These are phyloP conservation scores for Globisporangium lucens DNA, from an alignment of 352 stramenopile species.

Conservation along the genomic window DNA sequence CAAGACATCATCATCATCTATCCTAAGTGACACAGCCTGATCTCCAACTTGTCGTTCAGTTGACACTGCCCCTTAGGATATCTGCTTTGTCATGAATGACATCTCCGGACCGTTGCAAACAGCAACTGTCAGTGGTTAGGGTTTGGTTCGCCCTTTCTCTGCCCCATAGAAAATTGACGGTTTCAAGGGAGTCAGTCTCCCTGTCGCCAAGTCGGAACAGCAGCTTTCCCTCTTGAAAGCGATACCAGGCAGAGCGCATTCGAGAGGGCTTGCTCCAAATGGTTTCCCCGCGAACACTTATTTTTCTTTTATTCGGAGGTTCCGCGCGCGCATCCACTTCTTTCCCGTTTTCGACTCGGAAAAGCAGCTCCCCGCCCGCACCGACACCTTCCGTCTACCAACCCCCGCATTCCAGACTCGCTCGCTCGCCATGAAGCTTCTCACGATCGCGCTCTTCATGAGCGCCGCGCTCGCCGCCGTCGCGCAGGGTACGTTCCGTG, in stretches of 20 bases:
- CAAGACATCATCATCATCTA: neutral
- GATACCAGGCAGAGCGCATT: neutral
- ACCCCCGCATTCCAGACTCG: neutral
- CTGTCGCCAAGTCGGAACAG: neutral
- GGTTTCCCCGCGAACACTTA: neutral
- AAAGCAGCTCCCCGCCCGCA: conserved; percentile 5
- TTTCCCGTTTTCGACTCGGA: neutral
- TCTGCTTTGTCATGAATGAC: neutral
- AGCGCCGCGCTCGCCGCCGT: conserved; percentile 24
- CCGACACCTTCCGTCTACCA: conserved; percentile 9
- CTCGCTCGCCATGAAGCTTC: conserved; percentile 32
- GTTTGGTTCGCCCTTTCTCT: neutral
- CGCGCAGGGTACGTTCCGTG: conserved; percentile 8
- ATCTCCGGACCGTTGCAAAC: neutral
- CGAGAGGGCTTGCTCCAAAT: neutral
- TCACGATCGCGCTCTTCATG: conserved; percentile 22
- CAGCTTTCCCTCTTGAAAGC: neutral
- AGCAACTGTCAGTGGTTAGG: neutral
- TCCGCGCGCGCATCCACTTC: conserved; percentile 24
- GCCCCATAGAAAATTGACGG: neutral
- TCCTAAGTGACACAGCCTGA: neutral
- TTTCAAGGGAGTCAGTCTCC: conserved; percentile 4
- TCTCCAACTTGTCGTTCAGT: neutral
- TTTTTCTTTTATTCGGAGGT: conserved; percentile 51
- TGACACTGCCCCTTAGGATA: neutral